Conservation (phyloP, 805 yeast species). For the Lipomyces starkeyi region DNA sequence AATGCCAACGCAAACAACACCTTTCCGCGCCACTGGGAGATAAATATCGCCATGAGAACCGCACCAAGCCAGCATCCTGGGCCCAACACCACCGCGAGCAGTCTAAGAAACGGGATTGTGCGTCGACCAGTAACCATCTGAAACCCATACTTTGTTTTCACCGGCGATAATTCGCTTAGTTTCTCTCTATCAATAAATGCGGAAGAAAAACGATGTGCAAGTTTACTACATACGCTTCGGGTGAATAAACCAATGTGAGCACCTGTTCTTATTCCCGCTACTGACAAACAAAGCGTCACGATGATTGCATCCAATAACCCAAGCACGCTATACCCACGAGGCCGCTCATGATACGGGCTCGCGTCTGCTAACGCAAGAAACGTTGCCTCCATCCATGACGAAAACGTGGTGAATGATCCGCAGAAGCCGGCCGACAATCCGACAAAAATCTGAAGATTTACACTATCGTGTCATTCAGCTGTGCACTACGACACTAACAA, state of each 20-base stretch:
- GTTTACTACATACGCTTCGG: not conserved
- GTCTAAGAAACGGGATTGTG: conserved; percentile 5
- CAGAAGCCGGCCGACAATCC: conserved; percentile 42
- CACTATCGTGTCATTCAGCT: not conserved
- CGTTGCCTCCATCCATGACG: conserved; percentile 39
- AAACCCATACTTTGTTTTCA: conserved; percentile 9
- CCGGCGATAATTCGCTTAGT: not conserved
- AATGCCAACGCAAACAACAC: conserved; percentile 36
- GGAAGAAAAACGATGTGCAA: not conserved
- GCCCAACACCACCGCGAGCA: conserved; percentile 30
- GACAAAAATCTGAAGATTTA: conserved; percentile 26
- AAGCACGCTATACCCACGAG: conserved; percentile 38
- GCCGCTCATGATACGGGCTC: conserved; percentile 20
- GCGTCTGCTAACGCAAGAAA: conserved; percentile 40
- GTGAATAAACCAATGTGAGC: conserved; percentile 30
- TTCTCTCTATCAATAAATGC: not conserved
- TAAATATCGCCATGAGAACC: conserved; percentile 33
- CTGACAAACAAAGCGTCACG: conserved; percentile 35
- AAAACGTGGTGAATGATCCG: conserved; percentile 42
- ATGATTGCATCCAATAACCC: conserved; percentile 33
- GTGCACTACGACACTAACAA: not conserved
- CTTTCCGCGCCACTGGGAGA: conserved; percentile 37
- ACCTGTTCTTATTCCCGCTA: conserved; percentile 37
- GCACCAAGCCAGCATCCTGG: conserved; percentile 38
- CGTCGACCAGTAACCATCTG: conserved; percentile 10